Evolutionary conservation across 225 moss, liverwort and hornwort genomes (phyloP), one percentile per base, ranked within the genome.

Genomic region (Ulota crispa): DNA sequence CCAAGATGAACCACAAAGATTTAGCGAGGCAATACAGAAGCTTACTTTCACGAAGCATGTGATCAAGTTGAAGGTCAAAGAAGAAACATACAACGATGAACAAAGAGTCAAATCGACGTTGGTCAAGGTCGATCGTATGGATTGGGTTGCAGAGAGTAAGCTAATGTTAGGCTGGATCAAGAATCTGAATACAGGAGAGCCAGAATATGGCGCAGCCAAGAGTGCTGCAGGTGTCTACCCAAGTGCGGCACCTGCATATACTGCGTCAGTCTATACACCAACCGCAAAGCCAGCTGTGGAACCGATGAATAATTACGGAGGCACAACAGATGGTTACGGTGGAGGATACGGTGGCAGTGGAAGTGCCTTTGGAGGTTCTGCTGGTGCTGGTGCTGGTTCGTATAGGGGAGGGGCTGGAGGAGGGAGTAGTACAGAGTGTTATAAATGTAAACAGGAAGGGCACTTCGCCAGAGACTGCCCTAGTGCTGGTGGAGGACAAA

Each of bases 1-100:
- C 68, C 93, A 93, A 83, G 87, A 89, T 64, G 94, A 99, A 60
- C 88, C 93, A 70, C 93, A 92, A 19, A 90, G 82, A 63, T 99
- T 96, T 70, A 92, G 82, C 81, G 94, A 96, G 60, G 90, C 93
- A 19, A 86, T 99, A 55, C 96, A 95, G 81, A 94, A 81, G 76
- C 88, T 99, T 15, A 89, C 92, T 18, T 95, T 99, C 71, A 90
- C 98, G 11, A 90, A 87, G 42, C 90, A 95, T 67, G 21, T 94
- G 45, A 89, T 96, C 84, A 99, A 96, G 93, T 79, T 96, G 59
- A 99, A 96, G 86, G 89, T 96, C 50, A 93, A 90, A 86, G 96
- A 99, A 87, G 98, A 96, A 83, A 92, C 91, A 30, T 96, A 91
- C 76, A 92, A 99, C 60, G 98, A 96, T 75, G 98, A 99, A 88